Evolutionary conservation across 805 yeast genomes (phyloP), one percentile per base, ranked within the genome.

Genomic region (Wilhelminamyces savonicus): DNA sequence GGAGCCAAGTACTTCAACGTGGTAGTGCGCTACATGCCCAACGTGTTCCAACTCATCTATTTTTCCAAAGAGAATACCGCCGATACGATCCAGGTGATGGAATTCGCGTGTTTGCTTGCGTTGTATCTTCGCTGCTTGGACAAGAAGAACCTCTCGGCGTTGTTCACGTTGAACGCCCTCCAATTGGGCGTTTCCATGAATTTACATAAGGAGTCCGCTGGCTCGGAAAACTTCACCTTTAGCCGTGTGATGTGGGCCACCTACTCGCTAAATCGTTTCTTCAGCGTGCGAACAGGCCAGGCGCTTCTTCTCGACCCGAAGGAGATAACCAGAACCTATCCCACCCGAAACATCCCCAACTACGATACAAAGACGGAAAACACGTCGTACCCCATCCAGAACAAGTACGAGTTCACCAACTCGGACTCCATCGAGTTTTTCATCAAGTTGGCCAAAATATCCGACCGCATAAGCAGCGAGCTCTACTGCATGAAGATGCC

Each of bases 121-220:
- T 27, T 50, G 10, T 52, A 53, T 30, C 32, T 43, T 21, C 30
- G 57, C 23, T 30, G 47, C 7, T 26, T 52, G 2, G 59, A 53
- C 29, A 53, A 53, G 34, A 53, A 53, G 31, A 46, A 44, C 28
- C 45, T 52, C 3, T 44, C 57, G 1, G 48, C 45, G 11, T 32
- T 39, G 23, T 48, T 44, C 30, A 48, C 55, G 0, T 32, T 40
- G 13, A 40, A 40, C 27, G 56, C 58, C 2, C 37, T 53, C 13
- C 56, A 53, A 28, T 27, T 52, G 34, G 47, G 54, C 26, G 37
- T 53, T 7, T 46, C 54, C 5, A 34, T 51, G 17, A 53, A 52
- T 24, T 26, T 53, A 6, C 56, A 53, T 27, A 48, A 50, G 29
- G 35, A 31, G 13, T 23, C 8, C 8, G 8, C 19, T 7, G n/a